phyloP scores from a whole-genome alignment of 306 rosid species.

The Leucaena leucocephala region DNA sequence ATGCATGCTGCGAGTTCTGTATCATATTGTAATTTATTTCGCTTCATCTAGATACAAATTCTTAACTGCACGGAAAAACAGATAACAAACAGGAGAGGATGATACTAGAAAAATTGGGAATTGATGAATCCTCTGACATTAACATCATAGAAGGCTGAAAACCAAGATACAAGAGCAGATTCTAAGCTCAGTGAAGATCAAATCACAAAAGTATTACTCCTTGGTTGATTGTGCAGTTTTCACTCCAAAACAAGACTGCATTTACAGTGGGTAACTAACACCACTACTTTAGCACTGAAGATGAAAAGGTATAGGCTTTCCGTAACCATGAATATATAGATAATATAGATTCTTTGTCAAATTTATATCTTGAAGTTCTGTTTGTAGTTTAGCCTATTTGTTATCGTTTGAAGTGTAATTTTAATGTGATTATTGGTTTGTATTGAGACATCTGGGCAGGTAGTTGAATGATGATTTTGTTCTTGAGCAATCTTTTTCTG shows the following conservation, averaged over 20 bases:
- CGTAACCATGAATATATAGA: not conserved
- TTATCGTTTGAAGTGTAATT: not conserved
- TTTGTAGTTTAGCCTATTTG: not conserved
- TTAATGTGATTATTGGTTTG: not conserved
- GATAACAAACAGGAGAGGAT: constrained; percentile 75
- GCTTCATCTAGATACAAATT: constrained; percentile 25
- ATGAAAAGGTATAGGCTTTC: not conserved
- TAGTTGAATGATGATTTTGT: constrained; percentile 16
- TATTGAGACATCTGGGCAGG: constrained; percentile 16
- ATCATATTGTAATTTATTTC: constrained; percentile 22
- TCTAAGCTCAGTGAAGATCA: constrained; percentile 8
- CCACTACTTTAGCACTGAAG: constrained; percentile 5
- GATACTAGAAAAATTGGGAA: constrained; percentile 70
- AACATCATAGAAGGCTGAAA: constrained; percentile 40
- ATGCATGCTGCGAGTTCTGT: constrained; percentile 18
- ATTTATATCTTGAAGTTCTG: not conserved
- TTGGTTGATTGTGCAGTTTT: constrained; percentile 25
- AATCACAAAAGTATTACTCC: not conserved
- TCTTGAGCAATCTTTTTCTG: not conserved
- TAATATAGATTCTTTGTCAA: not conserved
- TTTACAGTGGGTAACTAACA: not conserved
- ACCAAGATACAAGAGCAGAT: constrained; percentile 21
- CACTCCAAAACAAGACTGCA: not conserved
- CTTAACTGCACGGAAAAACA: constrained; percentile 50
- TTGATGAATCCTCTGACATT: constrained; percentile 52